A percentile compares a stretch with the other conserved stretches of the same genome.
These are phyloP conservation scores for Paramecium biaurelia DNA, from an alignment of 73 alveolate genomes.

Conservation along the genomic window DNA sequence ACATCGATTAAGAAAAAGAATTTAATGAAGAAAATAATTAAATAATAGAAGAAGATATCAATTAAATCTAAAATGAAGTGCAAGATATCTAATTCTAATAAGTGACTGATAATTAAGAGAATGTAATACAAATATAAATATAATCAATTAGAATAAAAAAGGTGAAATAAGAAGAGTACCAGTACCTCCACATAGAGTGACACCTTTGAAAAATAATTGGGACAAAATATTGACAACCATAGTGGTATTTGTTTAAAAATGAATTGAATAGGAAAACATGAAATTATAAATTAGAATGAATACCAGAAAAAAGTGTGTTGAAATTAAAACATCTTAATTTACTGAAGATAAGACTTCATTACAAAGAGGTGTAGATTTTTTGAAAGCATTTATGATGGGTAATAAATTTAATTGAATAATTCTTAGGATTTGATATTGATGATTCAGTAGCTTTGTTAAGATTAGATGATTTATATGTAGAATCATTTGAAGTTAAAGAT, in stretches of 20 bases:
- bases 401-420: not conserved
- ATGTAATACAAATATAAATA: not conserved
- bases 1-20: constrained; percentile 60
- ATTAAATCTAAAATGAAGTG: constrained; percentile 47
- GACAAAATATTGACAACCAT: constrained; percentile 95
- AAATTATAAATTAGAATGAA: constrained; percentile 99
- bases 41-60: constrained; percentile 58
- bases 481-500: constrained; percentile 98
- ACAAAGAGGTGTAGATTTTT: constrained; percentile 95
- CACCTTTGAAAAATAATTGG: constrained; percentile 98
- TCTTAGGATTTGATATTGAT: constrained; percentile 85
- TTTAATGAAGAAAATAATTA: constrained; percentile 48
- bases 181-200: constrained; percentile 96
- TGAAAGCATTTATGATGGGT: constrained; percentile 98
- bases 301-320: constrained; percentile 95
- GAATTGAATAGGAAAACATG: constrained; percentile 90
- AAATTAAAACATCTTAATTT: constrained; percentile 89
- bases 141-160: constrained; percentile 11
- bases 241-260: constrained; percentile 65
- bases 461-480: constrained; percentile 97
- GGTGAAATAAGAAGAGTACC: constrained; percentile 89
- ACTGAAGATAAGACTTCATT: constrained; percentile 96
- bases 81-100: constrained; percentile 53
- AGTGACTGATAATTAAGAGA: constrained; percentile 14
- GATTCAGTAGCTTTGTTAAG: constrained; percentile 99